Evolutionary conservation across 1,284 basidiomycete genomes (phyloP).

Genomic region (Leccinum pachyderme): DNA sequence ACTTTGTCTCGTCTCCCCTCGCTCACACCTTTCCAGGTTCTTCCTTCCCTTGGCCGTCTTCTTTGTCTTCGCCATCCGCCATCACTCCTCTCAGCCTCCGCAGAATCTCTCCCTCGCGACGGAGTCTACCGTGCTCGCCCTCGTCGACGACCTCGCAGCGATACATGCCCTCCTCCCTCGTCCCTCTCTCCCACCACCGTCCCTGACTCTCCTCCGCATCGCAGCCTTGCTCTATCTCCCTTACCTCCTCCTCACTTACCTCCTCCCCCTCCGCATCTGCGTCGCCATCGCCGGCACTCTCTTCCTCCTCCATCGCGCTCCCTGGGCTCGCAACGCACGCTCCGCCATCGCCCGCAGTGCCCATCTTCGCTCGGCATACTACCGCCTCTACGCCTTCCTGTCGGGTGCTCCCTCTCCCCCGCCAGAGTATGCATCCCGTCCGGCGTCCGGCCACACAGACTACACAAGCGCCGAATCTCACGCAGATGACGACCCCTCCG

Average conservation of each 20-base stretch:
- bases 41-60: constrained; percentile 43
- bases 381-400: constrained; percentile 47
- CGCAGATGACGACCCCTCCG: constrained; percentile 10
- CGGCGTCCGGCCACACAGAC: constrained; percentile 19
- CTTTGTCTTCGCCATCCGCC: constrained; percentile 34
- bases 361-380: constrained; percentile 58
- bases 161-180: constrained; percentile 56
- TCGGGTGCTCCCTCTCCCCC: constrained; percentile 46
- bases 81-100: constrained; percentile 24
- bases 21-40: constrained; percentile 36
- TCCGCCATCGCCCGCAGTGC: constrained; percentile 61
- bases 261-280: constrained; percentile 58
- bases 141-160: constrained; percentile 53
- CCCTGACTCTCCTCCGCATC: constrained; percentile 44
- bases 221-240: constrained; percentile 53
- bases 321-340: constrained; percentile 57
- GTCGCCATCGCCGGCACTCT: constrained; percentile 59
- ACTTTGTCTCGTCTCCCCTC: too few relatives aligned
- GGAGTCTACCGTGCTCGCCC: constrained; percentile 58
- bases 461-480: constrained; percentile 31
- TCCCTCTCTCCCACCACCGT: constrained; percentile 36
- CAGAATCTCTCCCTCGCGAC: constrained; percentile 44
- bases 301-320: constrained; percentile 61
- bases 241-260: constrained; percentile 55
- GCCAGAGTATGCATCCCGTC: constrained; percentile 36